Evolutionary conservation across 1,284 basidiomycete species (phyloP), one percentile per base, ranked within the genome.

Genomic region (Rhodotorula glutinis): DNA sequence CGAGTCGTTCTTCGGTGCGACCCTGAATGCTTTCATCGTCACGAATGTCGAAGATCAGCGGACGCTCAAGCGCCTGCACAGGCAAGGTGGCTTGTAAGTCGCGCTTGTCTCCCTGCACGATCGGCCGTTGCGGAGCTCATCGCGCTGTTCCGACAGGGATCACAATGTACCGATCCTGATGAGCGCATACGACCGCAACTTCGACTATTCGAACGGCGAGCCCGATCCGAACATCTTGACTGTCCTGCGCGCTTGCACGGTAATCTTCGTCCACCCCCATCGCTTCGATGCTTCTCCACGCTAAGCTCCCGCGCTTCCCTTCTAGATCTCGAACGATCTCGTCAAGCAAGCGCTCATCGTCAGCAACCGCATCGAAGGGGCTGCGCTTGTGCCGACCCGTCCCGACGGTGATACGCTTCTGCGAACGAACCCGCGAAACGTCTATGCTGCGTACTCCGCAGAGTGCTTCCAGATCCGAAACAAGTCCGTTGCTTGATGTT

Each of bases 301-400:
- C n/a, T n/a, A 46, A 5, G 2, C 56, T 21, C n/a, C 9, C 8
- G 17, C 21, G 11, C 10, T 16, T 8, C 23, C 27, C 30, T 14
- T 10, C 25, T 71, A 96, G 90, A 83, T 95, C 72, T 83, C 85
- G 21, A 82, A 95, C 73, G 83, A 84, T 53, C 87, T 86, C 64
- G 89, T 94, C 4, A 81, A 87, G 38, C 90, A 92, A 57, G 83
- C 94, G 59, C 79, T 98, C 47, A 88, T 98, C 79, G 91, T 92
- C 77, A 80, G 83, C 49, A 79, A 79, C 27, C 80, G 79, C 52
- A 90, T 97, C 62, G 95, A 98, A 78, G 81, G 83, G 23, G 84
- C 83, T 3, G 79, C 91, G 5, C 82, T 98, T 17, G 85, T 88
- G 0, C 75, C 75, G 2, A 84, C 79, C 13, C 88, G 89, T 79